Evolutionary conservation across 805 yeast genomes (phyloP).

Genomic region (Wickerhamomyces alni): DNA sequence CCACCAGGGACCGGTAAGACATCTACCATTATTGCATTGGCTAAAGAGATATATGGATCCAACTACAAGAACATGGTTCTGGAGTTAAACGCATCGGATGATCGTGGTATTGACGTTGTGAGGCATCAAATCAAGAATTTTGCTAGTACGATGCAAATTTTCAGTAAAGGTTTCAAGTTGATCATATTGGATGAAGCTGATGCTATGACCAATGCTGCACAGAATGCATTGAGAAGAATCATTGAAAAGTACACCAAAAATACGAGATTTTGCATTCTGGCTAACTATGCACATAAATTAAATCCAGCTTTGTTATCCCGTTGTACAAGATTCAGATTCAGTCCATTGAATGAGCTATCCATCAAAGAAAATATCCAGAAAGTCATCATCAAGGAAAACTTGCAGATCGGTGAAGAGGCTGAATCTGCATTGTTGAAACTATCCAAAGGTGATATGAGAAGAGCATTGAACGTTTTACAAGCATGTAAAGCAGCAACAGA

Average conservation of each 20-base stretch:
- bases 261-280: conserved; percentile 92
- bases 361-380: conserved; percentile 59
- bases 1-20: conserved; percentile 96
- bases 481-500: conserved; percentile 82
- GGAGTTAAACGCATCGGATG: conserved; percentile 95
- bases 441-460: conserved; percentile 95
- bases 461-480: conserved; percentile 87
- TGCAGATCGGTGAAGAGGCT: conserved; percentile 56
- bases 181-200: conserved; percentile 95
- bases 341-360: conserved; percentile 68
- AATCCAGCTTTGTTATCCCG: conserved; percentile 93
- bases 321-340: conserved; percentile 91
- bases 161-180: conserved; percentile 77
- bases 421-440: conserved; percentile 58
- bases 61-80: conserved; percentile 82
- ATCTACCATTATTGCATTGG: conserved; percentile 81
- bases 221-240: conserved; percentile 68
- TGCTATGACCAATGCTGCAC: conserved; percentile 87
- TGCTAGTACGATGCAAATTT: conserved; percentile 93
- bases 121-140: conserved; percentile 94
- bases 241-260: conserved; percentile 92
- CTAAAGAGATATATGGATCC: conserved; percentile 81
- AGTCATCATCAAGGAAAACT: conserved; percentile 64
- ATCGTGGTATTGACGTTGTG: conserved; percentile 97
- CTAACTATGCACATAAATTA: conserved; percentile 91